A percentile compares a stretch with the other conserved stretches of the same genome.
phyloP scores from a whole-genome alignment of 768 basidiomycete genomes.

The Tubosaeta sp. region DNA sequence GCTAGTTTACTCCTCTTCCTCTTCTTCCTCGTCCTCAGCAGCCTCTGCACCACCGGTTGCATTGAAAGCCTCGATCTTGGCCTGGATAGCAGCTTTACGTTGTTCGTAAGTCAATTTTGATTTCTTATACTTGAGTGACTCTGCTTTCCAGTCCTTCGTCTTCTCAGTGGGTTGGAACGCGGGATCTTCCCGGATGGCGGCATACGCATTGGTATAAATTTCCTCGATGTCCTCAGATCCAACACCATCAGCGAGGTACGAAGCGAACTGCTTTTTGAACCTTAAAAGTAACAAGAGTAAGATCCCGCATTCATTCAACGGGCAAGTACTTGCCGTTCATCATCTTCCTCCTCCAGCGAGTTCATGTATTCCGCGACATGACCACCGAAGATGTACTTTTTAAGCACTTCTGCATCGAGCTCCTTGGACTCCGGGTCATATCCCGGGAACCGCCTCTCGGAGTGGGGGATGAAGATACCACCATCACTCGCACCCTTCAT shows the following conservation, averaged over 20 bases:
- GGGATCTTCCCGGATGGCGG: conserved; percentile 95
- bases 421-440: conserved; percentile 91
- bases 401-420: conserved; percentile 89
- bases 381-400: conserved; percentile 97
- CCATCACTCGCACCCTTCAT: conserved; percentile 99
- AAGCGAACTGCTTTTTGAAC: conserved; percentile 96
- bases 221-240: conserved; percentile 98
- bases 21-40: conserved; percentile 36
- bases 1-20: conserved; percentile 49
- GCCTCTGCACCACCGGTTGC: conserved; percentile 46
- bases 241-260: conserved; percentile 92
- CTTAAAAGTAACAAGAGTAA: conserved; percentile 35
- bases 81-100: conserved; percentile 75
- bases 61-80: conserved; percentile 90
- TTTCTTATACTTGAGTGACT: conserved; percentile 66
- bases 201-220: conserved; percentile 88
- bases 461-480: conserved; percentile 97
- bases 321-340: conserved; percentile 65
- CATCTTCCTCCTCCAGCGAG: conserved; percentile 98
- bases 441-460: conserved; percentile 96
- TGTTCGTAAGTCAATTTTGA: conserved; percentile 69
- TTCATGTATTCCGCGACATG: conserved; percentile 99
- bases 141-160: conserved; percentile 87
- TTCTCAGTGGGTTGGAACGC: conserved; percentile 87
- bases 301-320: not conserved